Evolutionary conservation across 495 filamentous ascomycete species (phyloP).

Genomic region (Lasiosphaeris hirsuta): DNA sequence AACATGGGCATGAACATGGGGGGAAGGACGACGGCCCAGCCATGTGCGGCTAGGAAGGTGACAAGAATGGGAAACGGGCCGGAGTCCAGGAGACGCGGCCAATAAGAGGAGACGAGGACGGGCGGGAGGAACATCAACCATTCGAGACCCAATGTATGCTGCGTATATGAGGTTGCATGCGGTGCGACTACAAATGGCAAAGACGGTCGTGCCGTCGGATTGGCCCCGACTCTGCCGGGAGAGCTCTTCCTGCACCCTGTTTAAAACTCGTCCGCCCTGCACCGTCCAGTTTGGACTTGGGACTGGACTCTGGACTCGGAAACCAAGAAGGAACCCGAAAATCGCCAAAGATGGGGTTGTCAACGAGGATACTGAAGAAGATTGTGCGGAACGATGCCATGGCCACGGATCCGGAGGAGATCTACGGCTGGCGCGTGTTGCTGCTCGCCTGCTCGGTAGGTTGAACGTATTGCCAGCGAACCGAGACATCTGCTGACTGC

Average conservation of each 20-base stretch:
- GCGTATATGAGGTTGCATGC: slow-evolving; percentile 4
- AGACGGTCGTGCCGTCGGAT: no score
- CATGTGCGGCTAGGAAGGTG: background rate
- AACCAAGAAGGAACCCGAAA: background rate
- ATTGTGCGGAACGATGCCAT: slow-evolving; percentile 79
- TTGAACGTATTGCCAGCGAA: background rate
- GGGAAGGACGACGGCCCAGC: background rate
- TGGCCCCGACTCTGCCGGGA: background rate
- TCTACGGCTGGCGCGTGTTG: slow-evolving; percentile 77
- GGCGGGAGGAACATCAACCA: background rate
- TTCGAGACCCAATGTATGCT: background rate
- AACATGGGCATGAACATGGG: no score
- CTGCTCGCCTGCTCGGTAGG: slow-evolving; percentile 63
- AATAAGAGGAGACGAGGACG: slow-evolving; percentile 4
- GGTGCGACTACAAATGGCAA: slow-evolving; percentile 1
- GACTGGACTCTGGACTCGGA: no score
- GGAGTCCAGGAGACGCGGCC: slow-evolving; percentile 5
- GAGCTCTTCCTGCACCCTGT: background rate
- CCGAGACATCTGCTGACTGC: no score
- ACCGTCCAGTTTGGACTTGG: background rate
- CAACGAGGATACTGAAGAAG: slow-evolving; percentile 48
- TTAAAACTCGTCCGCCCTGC: background rate
- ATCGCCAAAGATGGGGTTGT: slow-evolving; percentile 24
- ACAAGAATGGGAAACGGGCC: slow-evolving; percentile 13
- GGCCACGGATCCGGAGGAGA: slow-evolving; percentile 67